phyloP scores from a whole-genome alignment of 768 basidiomycete genomes.

The Gelatoporia subvermispora region DNA sequence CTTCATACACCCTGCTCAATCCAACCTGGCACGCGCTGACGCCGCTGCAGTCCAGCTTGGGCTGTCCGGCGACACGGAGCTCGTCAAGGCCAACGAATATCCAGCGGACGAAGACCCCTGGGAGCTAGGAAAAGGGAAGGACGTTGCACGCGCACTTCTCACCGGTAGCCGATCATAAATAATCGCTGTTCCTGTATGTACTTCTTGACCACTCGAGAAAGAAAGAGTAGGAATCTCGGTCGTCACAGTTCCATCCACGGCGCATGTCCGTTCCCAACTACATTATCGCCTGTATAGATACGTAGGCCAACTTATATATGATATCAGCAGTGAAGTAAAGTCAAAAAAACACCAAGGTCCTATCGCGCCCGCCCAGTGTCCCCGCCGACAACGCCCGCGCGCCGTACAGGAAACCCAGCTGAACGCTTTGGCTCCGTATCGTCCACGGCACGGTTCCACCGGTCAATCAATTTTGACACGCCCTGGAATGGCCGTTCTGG shows the following conservation, averaged over 20 bases:
- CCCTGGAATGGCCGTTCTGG: conserved; percentile 79
- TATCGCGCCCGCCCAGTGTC: conserved; percentile 4
- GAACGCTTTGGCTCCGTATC: conserved; percentile 4
- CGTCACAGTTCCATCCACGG: too few species aligned
- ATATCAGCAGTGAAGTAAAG: background rate
- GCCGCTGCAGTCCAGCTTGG: conserved; percentile 54
- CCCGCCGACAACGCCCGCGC: conserved; percentile 12
- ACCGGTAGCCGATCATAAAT: conserved; percentile 12
- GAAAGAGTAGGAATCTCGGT: too few species aligned
- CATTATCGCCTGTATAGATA: too few species aligned
- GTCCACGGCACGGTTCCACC: conserved; percentile 81
- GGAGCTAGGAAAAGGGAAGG: conserved; percentile 47
- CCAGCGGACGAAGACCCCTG: conserved; percentile 37
- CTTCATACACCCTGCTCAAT: conserved; percentile 58
- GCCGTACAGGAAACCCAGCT: conserved; percentile 8
- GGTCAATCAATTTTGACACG: conserved; percentile 79
- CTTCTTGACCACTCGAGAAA: background rate
- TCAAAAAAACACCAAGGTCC: background rate
- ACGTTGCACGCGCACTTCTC: conserved; percentile 44
- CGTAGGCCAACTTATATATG: background rate
- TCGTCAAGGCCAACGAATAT: conserved; percentile 35
- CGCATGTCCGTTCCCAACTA: too few species aligned
- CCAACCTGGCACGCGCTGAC: conserved; percentile 64
- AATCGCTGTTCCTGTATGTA: background rate
- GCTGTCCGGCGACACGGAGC: conserved; percentile 39